These are phyloP conservation scores for Fusarium bulbicola DNA, from an alignment of 2,329 filamentous ascomycete genomes.

Conservation along the genomic window DNA sequence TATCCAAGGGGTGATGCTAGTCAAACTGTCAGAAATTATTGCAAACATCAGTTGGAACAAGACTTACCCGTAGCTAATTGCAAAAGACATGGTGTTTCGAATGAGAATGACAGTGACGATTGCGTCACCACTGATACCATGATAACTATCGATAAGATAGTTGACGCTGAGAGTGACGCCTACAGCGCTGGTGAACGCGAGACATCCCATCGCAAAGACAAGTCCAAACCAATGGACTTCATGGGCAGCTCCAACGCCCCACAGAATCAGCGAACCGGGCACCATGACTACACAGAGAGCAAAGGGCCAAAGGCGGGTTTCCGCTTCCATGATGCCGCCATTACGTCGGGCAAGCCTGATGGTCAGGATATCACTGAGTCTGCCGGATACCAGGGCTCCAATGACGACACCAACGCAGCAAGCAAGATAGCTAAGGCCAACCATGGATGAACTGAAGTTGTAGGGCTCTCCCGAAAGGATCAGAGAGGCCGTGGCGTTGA, in stretches of 20 bases:
- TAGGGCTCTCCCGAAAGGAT: slow-evolving; percentile 50
- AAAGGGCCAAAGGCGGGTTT: slow-evolving; percentile 54
- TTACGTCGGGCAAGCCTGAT: slow-evolving; percentile 53
- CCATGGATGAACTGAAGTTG: slow-evolving; percentile 50
- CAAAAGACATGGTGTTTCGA: slow-evolving; percentile 50
- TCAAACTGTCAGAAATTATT: too few relatives aligned
- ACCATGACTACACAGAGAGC: slow-evolving; percentile 42
- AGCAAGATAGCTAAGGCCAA: slow-evolving; percentile 52
- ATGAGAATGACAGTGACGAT: slow-evolving; percentile 53
- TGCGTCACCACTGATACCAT: slow-evolving; percentile 51
- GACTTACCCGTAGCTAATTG: slow-evolving; percentile 45
- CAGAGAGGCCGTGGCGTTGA: slow-evolving; percentile 54
- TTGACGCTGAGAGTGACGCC: slow-evolving; percentile 51
- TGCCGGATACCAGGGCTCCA: slow-evolving; percentile 44
- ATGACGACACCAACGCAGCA: slow-evolving; percentile 47
- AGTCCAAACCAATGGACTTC: slow-evolving; percentile 54
- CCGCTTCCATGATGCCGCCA: slow-evolving; percentile 52
- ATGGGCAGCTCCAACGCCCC: slow-evolving; percentile 49
- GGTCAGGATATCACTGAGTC: slow-evolving; percentile 51
- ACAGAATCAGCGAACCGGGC: slow-evolving; percentile 43
- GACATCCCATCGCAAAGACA: slow-evolving; percentile 50
- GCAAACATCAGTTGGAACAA: too few relatives aligned
- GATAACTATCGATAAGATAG: slow-evolving; percentile 53
- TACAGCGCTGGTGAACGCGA: slow-evolving; percentile 46
- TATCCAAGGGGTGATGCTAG: slow-evolving; percentile 54